Conservation (phyloP, 495 filamentous ascomycete genomes). For the Thozetella sp. region DNA sequence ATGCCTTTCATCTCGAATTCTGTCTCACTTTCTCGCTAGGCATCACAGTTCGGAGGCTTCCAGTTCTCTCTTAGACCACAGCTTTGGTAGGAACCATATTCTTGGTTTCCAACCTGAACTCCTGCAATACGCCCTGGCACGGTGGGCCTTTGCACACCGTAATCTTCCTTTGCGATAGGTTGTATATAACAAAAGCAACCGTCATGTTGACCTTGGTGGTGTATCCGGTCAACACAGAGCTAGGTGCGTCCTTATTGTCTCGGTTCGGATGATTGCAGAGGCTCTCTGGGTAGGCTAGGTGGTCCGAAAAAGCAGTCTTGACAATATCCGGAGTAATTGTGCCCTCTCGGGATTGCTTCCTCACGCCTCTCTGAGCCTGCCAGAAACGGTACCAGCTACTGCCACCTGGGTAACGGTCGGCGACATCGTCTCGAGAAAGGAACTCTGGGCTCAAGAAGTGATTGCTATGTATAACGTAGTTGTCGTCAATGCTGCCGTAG, state of each 20-base stretch:
- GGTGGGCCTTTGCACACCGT: conserved; percentile 22
- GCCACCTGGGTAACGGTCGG: conserved; percentile 16
- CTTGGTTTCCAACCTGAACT: conserved; percentile 18
- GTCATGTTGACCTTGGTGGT: conserved; percentile 16
- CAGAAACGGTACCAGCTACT: conserved; percentile 17
- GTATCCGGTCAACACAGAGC: conserved; percentile 6
- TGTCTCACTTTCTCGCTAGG: too few relatives aligned
- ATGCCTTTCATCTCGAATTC: too few relatives aligned
- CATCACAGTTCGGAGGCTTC: too few relatives aligned
- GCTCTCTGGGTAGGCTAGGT: conserved; percentile 23
- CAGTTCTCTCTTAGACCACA: too few relatives aligned
- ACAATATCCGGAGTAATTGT: conserved; percentile 12
- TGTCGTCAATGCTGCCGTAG: conserved; percentile 9
- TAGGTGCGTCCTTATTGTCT: not conserved
- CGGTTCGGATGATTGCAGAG: conserved; percentile 14
- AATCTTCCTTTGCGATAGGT: conserved; percentile 21
- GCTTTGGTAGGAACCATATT: too few relatives aligned
- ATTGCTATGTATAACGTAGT: conserved; percentile 17
- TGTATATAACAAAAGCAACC: conserved; percentile 27
- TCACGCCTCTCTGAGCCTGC: conserved; percentile 11
- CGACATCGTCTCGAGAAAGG: conserved; percentile 6
- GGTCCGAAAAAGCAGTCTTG: conserved; percentile 22
- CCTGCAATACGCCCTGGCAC: conserved; percentile 16
- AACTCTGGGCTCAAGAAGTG: conserved; percentile 14
- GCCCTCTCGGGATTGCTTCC: conserved; percentile 5